A percentile compares a stretch with the other conserved stretches of the same genome.
Evolutionary conservation across 768 basidiomycete species (phyloP).

Genomic region (Hygrophorus russula): DNA sequence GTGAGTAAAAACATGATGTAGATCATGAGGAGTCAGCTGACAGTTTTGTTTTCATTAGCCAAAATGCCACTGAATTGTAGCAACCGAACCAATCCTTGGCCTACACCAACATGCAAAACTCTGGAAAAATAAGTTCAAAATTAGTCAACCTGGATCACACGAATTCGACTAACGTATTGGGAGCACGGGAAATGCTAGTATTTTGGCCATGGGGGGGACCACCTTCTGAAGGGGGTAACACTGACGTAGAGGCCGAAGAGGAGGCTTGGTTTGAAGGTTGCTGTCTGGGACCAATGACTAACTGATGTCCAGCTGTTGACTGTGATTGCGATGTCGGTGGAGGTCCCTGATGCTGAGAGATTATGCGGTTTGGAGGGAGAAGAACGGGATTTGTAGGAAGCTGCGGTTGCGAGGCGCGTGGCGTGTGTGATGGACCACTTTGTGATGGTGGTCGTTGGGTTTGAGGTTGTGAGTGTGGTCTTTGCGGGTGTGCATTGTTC

Average conservation of each 20-base stretch:
- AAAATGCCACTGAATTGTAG: slow-evolving; percentile 63
- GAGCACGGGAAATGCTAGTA: no score
- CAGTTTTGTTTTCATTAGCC: slow-evolving; percentile 37
- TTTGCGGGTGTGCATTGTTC: slow-evolving; percentile 29
- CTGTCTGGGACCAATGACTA: slow-evolving; percentile 8
- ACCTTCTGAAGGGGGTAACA: slow-evolving; percentile 7
- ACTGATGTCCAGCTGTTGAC: slow-evolving; percentile 14
- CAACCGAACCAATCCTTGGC: slow-evolving; percentile 55
- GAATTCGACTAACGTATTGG: not conserved
- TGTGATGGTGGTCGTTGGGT: slow-evolving; percentile 42
- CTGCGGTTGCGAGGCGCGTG: slow-evolving; percentile 11
- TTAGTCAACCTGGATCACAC: slow-evolving; percentile 7
- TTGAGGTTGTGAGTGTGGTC: slow-evolving; percentile 50
- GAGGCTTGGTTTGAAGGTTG: no score
- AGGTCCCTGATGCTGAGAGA: slow-evolving; percentile 3
- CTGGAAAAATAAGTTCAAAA: slow-evolving; percentile 8
- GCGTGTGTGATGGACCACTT: slow-evolving; percentile 24
- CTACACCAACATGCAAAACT: slow-evolving; percentile 30
- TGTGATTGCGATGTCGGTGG: slow-evolving; percentile 14
- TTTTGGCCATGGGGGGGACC: no score
- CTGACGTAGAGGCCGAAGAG: slow-evolving; percentile 11
- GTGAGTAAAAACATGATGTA: not conserved
- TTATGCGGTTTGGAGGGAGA: slow-evolving; percentile 1
- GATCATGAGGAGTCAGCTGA: slow-evolving; percentile 19
- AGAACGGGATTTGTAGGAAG: not conserved